Conservation (phyloP, 495 filamentous ascomycete species). For the Hypoxylon trugodes region DNA sequence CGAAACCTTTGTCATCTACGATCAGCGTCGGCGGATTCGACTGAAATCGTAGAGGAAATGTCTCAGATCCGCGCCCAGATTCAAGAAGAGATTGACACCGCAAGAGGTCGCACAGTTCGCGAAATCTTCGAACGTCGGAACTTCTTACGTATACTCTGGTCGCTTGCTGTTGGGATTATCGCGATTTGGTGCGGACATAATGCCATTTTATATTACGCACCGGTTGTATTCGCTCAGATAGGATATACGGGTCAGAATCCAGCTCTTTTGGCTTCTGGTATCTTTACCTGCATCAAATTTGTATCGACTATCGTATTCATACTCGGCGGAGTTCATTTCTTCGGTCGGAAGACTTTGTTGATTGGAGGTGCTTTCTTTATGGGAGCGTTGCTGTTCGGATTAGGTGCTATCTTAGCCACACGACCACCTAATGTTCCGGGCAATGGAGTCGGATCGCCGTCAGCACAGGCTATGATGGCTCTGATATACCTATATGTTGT, state of each 20-base stretch:
- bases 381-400: conserved; percentile 15
- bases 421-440: conserved; percentile 4
- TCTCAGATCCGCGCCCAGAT: conserved; percentile 21
- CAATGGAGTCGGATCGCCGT: not conserved
- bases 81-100: conserved; percentile 16
- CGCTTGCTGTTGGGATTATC: conserved; percentile 2
- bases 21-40: not conserved
- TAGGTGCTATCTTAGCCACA: conserved; percentile 11
- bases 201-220: conserved; percentile 27
- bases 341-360: conserved; percentile 17
- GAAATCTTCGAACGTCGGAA: conserved; percentile 21
- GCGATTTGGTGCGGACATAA: conserved; percentile 24
- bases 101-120: conserved; percentile 8
- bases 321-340: conserved; percentile 3
- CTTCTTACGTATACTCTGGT: conserved; percentile 18
- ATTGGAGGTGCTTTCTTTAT: conserved; percentile 16
- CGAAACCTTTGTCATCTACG: conserved; percentile 4
- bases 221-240: conserved; percentile 23
- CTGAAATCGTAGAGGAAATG: conserved; percentile 15
- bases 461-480: conserved; percentile 18
- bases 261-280: conserved; percentile 19
- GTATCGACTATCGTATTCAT: conserved; percentile 15
- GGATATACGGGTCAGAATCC: conserved; percentile 18
- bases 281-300: conserved; percentile 24
- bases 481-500: conserved; percentile 4